Evolutionary conservation across 768 basidiomycete species (phyloP).

Genomic region (Aureoboletus auriporus): DNA sequence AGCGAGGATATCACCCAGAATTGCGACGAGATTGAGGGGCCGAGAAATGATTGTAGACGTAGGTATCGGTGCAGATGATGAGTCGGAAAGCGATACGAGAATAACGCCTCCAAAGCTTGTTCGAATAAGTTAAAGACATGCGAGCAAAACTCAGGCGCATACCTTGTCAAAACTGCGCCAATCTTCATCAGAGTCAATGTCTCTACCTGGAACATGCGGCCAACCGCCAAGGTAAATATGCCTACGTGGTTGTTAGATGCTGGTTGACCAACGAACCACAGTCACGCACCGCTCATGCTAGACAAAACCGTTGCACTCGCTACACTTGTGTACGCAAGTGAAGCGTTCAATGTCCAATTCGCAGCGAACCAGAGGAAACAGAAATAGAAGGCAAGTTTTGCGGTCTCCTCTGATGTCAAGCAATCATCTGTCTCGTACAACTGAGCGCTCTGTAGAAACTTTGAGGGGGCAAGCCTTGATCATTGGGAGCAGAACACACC

Average conservation of each 20-base stretch:
- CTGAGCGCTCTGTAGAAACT: slow-evolving; percentile 8
- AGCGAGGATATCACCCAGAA: slow-evolving; percentile 77
- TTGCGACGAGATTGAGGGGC: slow-evolving; percentile 25
- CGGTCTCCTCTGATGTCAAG: slow-evolving; percentile 67
- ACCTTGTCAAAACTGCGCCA: slow-evolving; percentile 78
- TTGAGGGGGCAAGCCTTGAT: background rate
- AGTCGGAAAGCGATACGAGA: slow-evolving; percentile 88
- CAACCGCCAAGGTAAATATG: slow-evolving; percentile 88
- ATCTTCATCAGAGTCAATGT: slow-evolving; percentile 67
- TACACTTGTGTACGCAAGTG: slow-evolving; percentile 87
- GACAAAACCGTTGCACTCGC: slow-evolving; percentile 89
- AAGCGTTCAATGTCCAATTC: slow-evolving; percentile 86
- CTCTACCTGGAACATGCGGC: slow-evolving; percentile 81
- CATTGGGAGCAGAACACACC: slow-evolving; percentile 10
- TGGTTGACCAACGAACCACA: background rate
- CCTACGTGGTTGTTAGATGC: slow-evolving; percentile 42
- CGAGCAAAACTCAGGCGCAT: slow-evolving; percentile 8
- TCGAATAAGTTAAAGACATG: slow-evolving; percentile 6
- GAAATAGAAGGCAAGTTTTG: slow-evolving; percentile 72
- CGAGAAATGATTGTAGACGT: slow-evolving; percentile 7
- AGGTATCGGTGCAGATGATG: slow-evolving; percentile 27
- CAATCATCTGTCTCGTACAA: slow-evolving; percentile 27
- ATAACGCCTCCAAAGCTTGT: slow-evolving; percentile 76
- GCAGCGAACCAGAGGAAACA: slow-evolving; percentile 92
- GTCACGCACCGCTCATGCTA: slow-evolving; percentile 72